Conservation (phyloP, 345 rosid genomes). For the Rhodamnia rubescens region DNA sequence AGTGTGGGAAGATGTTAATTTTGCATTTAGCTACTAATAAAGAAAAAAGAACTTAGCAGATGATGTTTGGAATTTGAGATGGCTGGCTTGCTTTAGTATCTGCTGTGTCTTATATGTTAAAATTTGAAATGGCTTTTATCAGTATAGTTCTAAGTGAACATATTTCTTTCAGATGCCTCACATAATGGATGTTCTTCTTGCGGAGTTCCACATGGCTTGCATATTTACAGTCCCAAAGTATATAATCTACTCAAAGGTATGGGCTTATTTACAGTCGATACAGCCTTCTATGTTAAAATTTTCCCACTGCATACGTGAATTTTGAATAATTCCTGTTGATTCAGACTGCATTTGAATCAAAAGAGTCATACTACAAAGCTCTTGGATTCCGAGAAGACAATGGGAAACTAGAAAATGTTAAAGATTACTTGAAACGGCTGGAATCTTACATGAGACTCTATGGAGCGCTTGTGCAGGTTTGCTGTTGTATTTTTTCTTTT, state of each 20-base stretch:
- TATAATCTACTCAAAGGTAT: slow-evolving; percentile 57
- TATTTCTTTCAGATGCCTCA: slow-evolving; percentile 45
- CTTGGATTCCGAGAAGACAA: slow-evolving; percentile 38
- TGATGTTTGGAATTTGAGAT: not conserved
- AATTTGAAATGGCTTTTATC: not conserved
- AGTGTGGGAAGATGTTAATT: no score
- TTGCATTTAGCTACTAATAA: not conserved
- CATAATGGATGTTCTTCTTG: slow-evolving; percentile 74
- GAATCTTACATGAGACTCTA: slow-evolving; percentile 70
- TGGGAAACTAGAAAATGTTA: slow-evolving; percentile 36
- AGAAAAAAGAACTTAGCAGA: not conserved
- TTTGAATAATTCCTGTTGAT: slow-evolving; percentile 2
- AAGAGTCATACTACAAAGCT: slow-evolving; percentile 40
- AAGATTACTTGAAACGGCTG: slow-evolving; percentile 39
- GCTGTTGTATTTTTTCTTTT: not conserved
- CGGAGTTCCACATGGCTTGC: slow-evolving; percentile 81
- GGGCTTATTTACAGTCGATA: not conserved
- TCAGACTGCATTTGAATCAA: slow-evolving; percentile 62
- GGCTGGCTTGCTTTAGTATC: not conserved
- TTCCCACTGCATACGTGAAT: not conserved
- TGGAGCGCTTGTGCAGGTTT: slow-evolving; percentile 91
- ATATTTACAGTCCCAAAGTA: slow-evolving; percentile 90
- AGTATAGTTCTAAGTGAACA: not conserved
- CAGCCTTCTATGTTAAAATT: not conserved
- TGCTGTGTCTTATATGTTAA: not conserved